Evolutionary conservation across 768 basidiomycete genomes (phyloP).

Genomic region (Boletus coccyginus): DNA sequence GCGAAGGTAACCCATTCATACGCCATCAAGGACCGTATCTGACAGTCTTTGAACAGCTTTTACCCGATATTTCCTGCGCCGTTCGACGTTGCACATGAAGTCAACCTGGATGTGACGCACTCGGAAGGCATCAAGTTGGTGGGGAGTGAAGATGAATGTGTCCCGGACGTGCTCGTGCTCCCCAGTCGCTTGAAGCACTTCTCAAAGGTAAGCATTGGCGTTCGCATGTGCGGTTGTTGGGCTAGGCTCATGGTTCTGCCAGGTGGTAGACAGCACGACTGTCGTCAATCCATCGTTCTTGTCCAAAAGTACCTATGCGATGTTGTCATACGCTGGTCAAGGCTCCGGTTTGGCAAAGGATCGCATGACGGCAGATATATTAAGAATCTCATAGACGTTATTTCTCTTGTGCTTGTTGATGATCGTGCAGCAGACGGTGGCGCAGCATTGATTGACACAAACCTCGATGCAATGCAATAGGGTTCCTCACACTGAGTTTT

Average conservation of each 20-base stretch:
- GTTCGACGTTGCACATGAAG: slow-evolving; percentile 64
- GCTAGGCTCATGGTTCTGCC: not conserved
- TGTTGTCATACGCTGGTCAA: slow-evolving; percentile 35
- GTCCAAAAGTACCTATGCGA: slow-evolving; percentile 55
- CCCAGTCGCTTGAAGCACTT: slow-evolving; percentile 92
- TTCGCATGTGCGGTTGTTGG: too few species aligned
- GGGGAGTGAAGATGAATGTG: slow-evolving; percentile 39
- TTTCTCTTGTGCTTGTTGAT: not conserved
- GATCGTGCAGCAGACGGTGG: slow-evolving; percentile 36
- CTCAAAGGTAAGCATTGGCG: slow-evolving; percentile 57
- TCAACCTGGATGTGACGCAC: slow-evolving; percentile 91
- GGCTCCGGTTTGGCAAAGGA: slow-evolving; percentile 26
- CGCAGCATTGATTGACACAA: slow-evolving; percentile 13
- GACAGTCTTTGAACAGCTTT: slow-evolving; percentile 52
- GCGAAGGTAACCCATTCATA: slow-evolving; percentile 54
- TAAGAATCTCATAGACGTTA: slow-evolving; percentile 22
- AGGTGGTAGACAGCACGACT: slow-evolving; percentile 76
- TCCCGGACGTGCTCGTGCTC: slow-evolving; percentile 82
- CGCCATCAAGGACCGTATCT: not conserved
- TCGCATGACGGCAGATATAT: slow-evolving; percentile 28
- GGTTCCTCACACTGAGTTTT: too few species aligned
- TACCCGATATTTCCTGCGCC: slow-evolving; percentile 95
- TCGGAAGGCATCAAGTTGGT: slow-evolving; percentile 43
- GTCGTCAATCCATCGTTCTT: slow-evolving; percentile 88
- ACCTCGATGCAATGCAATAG: slow-evolving; percentile 74